These are phyloP conservation scores for Paramecium sexaurelia DNA, from an alignment of 73 alveolate genomes.

Conservation along the genomic window DNA sequence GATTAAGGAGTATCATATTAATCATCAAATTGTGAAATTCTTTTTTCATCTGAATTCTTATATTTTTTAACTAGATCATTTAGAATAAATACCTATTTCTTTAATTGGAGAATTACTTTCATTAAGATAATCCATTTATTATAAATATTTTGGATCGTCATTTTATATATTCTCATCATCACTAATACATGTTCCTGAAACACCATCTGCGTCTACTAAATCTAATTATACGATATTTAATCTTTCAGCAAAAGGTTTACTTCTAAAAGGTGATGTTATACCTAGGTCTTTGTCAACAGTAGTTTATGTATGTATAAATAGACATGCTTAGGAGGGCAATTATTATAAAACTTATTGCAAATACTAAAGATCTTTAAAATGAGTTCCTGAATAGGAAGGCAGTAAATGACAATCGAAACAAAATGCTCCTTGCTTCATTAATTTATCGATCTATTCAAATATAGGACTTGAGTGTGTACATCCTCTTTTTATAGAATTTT, in stretches of 20 bases:
- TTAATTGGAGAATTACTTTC: background rate
- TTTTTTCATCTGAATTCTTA: background rate
- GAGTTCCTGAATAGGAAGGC: background rate
- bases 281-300: background rate
- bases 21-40: background rate
- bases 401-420: background rate
- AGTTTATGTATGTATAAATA: background rate
- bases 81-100: background rate
- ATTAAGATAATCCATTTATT: background rate
- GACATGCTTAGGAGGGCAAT: background rate
- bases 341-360: background rate
- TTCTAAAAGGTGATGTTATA: background rate
- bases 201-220: constrained; percentile 22
- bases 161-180: background rate
- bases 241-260: background rate
- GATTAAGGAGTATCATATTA: background rate
- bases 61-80: background rate
- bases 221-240: background rate
- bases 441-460: background rate
- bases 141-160: background rate
- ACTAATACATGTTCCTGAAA: background rate
- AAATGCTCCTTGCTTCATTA: background rate
- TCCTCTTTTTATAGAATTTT: background rate
- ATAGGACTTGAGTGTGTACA: background rate
- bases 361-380: background rate